Evolutionary conservation across 768 basidiomycete genomes (phyloP).

Genomic region (Hygrophorus pudorinus): DNA sequence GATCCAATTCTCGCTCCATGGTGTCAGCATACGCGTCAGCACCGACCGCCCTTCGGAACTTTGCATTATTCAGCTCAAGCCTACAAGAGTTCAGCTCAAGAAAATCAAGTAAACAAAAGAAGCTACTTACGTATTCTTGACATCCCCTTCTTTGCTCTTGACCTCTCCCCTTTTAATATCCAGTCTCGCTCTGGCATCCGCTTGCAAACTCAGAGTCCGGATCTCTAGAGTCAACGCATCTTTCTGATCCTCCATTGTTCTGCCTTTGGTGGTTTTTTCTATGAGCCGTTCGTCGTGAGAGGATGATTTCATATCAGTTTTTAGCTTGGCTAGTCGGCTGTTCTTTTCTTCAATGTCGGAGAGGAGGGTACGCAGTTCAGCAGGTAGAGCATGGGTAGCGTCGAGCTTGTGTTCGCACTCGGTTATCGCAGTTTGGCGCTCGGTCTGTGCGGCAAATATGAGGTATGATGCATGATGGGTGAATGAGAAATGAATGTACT

Average conservation of each 20-base stretch:
- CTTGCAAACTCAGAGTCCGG: conserved; percentile 61
- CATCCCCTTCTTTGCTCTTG: conserved; percentile 52
- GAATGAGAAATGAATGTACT: conserved; percentile 21
- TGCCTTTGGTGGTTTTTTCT: conserved; percentile 43
- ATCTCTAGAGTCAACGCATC: conserved; percentile 68
- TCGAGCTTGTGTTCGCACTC: conserved; percentile 49
- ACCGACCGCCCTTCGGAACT: conserved; percentile 59
- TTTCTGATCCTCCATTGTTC: conserved; percentile 54
- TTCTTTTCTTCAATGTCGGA: conserved; percentile 67
- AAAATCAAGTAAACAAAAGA: background rate
- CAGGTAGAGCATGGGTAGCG: conserved; percentile 39
- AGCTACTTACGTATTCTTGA: conserved; percentile 60
- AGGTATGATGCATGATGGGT: background rate
- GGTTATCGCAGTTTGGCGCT: conserved; percentile 41
- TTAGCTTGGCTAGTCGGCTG: conserved; percentile 47
- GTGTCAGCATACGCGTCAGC: conserved; percentile 46
- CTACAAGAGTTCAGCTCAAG: conserved; percentile 27
- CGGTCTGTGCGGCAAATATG: conserved; percentile 23
- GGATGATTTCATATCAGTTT: conserved; percentile 43
- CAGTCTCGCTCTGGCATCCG: conserved; percentile 71
- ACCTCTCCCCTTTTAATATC: conserved; percentile 64
- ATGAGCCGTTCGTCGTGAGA: conserved; percentile 56
- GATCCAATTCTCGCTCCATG: conserved; percentile 68
- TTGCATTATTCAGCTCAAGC: conserved; percentile 46
- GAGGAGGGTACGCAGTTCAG: conserved; percentile 41